Evolutionary conservation across 108 stramenopile species (phyloP).

Genomic region (Tribonema minus): DNA sequence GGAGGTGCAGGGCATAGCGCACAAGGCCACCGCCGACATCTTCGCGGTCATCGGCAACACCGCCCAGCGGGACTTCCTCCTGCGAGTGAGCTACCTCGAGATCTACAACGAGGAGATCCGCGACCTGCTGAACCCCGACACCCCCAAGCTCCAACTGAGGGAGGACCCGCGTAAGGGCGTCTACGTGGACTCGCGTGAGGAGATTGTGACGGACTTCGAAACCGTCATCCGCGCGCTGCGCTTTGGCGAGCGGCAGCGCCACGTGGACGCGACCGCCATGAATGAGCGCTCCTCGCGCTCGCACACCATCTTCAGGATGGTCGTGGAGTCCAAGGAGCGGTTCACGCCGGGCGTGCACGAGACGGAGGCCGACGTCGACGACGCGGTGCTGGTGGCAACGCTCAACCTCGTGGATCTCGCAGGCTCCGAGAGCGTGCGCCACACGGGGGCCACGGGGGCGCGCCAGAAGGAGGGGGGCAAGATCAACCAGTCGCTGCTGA

Average conservation of each 20-base stretch:
- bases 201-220: constrained; percentile 69
- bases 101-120: constrained; percentile 99
- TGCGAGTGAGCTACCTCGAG: constrained; percentile 91
- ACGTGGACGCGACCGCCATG: constrained; percentile 86
- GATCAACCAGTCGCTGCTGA: constrained; percentile 93
- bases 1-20: constrained; percentile 30
- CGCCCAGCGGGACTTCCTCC: constrained; percentile 62
- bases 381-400: constrained; percentile 52
- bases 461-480: constrained; percentile 96
- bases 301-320: constrained; percentile 83
- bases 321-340: constrained; percentile 24
- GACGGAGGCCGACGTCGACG: constrained; percentile 40
- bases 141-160: constrained; percentile 35
- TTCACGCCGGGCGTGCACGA: background rate
- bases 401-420: constrained; percentile 65
- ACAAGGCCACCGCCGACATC: constrained; percentile 47
- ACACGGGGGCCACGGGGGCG: constrained; percentile 78
- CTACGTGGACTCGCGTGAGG: constrained; percentile 70
- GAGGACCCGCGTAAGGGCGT: constrained; percentile 91
- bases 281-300: constrained; percentile 90
- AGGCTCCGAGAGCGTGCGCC: constrained; percentile 60
- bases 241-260: constrained; percentile 77
- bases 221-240: constrained; percentile 67
- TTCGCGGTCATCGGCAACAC: constrained; percentile 24
- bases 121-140: constrained; percentile 71